Base-by-base conservation (phyloP, 352 stramenopile genomes). In the Globisporangium iwayamae region DNA sequence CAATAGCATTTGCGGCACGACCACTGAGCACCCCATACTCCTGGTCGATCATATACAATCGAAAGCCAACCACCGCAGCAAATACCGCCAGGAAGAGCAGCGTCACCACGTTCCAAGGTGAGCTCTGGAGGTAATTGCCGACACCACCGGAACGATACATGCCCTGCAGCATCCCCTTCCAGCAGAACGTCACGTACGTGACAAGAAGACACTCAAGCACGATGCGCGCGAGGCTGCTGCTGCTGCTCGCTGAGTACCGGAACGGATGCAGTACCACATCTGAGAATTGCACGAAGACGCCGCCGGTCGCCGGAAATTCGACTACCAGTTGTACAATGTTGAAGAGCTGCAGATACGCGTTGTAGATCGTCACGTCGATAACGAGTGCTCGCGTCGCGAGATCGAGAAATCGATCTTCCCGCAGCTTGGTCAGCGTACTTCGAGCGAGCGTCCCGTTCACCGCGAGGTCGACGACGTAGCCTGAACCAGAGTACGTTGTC, bases 281-380 rank as follows among this genome's bases (percentile, higher is more conserved):
- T 0, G 73, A 73, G 32, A 87, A 73, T 14, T 73, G 64, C 3
- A 81, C 71, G 62, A 78, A 83, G 8, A 75, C 70, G 9, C 83
- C 81, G 11, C 83, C 83, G 2, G 75, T 85, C 22, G 83, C 65
- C 0, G 81, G 83, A 61, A 92, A 89, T 52, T 92, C 83, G 48
- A 88, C 43, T 20, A 84, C 68, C 16, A 89, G 63, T 51, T 85
- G 69, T 9, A 92, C 74, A 6, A 79, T 67, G 54, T 83, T 81
- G 65, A 92, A 87, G 1, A 92, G 76, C 62, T 85, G 73, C 28
- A 85, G 52, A 61, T 88, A 87, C 8, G 79, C 71, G 60, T 90
- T 88, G 68, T 76, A 92, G 25, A 89, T 48, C 7, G 78, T 87
- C 43, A 87, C 73, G 39, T 92, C 81, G 22, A 90, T 57, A 8